Conservation (phyloP, 805 yeast genomes). For the Candida gorgasii region DNA sequence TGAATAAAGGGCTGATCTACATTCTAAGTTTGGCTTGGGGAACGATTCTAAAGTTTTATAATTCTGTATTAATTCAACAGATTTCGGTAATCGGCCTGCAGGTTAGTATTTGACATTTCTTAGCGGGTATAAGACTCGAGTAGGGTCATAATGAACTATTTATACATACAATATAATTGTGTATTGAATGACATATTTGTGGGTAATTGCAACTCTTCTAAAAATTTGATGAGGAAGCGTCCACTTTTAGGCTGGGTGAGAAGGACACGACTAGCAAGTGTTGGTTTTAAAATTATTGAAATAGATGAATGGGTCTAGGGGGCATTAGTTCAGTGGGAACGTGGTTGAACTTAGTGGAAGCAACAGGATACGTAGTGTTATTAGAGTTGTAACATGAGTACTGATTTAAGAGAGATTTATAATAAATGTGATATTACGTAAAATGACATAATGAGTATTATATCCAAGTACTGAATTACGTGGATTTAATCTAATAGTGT, state of each 20-base stretch:
- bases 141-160: not conserved
- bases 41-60: slow-evolving; percentile 36
- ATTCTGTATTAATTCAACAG: slow-evolving; percentile 52
- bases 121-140: not conserved
- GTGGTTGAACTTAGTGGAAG: too few species aligned
- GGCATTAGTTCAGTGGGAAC: too few species aligned
- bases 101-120: slow-evolving; percentile 16
- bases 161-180: slow-evolving; percentile 18
- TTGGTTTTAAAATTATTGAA: too few species aligned
- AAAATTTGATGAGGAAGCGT: slow-evolving; percentile 12
- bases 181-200: slow-evolving; percentile 16
- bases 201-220: not conserved
- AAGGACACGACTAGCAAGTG: slow-evolving; percentile 5
- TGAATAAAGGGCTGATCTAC: slow-evolving; percentile 66
- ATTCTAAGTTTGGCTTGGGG: slow-evolving; percentile 45
- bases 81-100: slow-evolving; percentile 56
- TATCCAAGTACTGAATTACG: too few species aligned
- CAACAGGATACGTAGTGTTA: too few species aligned
- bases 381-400: too few species aligned
- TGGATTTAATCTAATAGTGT: too few species aligned
- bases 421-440: too few species aligned
- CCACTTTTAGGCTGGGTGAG: slow-evolving; percentile 8
- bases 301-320: too few species aligned
- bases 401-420: too few species aligned
- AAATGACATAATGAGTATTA: too few species aligned